Base-by-base conservation (phyloP, 345 rosid species). In the Dipteronia dyeriana region DNA sequence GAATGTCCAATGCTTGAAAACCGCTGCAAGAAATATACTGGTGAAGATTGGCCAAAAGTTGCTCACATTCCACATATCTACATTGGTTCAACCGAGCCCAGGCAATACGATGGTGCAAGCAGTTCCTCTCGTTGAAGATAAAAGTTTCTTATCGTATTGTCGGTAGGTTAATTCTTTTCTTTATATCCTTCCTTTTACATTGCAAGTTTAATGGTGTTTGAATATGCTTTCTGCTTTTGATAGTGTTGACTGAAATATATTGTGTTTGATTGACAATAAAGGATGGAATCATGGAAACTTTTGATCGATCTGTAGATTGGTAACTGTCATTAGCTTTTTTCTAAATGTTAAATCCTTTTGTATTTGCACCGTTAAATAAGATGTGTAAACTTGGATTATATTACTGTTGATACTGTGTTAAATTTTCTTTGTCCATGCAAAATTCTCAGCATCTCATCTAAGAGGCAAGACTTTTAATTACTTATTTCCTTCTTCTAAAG, bases 31-130 rank as follows among this genome's bases (percentile, higher is more conserved):
- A 17, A 16, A 49, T 77, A 31, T 3, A 45, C 7, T 3, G 66
- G 78, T 49, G 75, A 68, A 43, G 78, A 68, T 39, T 79, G 82
- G 82, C 34, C 8, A 17, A 61, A 68, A 49, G 34, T 79, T 74
- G 8, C 19, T 66, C 49, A 17, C 7, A 34, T 66, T 66, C n/a
- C 70, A 34, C 70, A 66, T 66, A 34, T 39, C 12, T n/a, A n/a
- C n/a, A n/a, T n/a, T n/a, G n/a, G n/a, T n/a, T n/a, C n/a, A n/a
- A n/a, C n/a, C n/a, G n/a, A n/a, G n/a, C n/a, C n/a, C n/a, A n/a
- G n/a, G n/a, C n/a, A n/a, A n/a, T n/a, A n/a, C n/a, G n/a, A n/a
- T n/a, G n/a, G n/a, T n/a, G n/a, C 51, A 7, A 66, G 70, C 19
- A 66, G 70, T 23, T 66, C 49, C 19, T 66, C 70, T 64, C 11